Evolutionary conservation across 257 asterid genomes (phyloP).

Genomic region (Coffea canephora): DNA sequence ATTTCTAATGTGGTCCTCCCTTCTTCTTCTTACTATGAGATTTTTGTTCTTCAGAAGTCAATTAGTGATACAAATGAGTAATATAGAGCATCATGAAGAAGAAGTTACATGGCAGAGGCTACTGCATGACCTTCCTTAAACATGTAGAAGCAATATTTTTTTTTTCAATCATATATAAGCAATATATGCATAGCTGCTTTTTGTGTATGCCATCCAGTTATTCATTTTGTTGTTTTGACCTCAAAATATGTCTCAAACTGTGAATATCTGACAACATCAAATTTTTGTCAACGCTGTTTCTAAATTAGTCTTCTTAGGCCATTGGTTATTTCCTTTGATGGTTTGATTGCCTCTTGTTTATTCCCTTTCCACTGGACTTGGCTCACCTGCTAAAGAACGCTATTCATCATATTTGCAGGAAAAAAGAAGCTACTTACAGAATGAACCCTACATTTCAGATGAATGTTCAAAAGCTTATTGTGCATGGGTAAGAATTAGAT

Average conservation of each 20-base stretch:
- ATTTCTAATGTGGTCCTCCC: neutral
- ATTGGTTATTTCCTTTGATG: neutral
- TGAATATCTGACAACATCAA: neutral
- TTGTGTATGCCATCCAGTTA: neutral
- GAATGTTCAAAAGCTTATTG: slow-evolving; percentile 80
- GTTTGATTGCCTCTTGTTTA: neutral
- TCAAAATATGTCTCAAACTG: neutral
- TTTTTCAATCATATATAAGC: neutral
- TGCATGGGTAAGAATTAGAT: slow-evolving; percentile 63
- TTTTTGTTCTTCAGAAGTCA: neutral
- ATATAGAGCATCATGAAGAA: neutral
- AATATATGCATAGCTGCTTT: neutral
- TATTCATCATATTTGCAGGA: slow-evolving; percentile 50
- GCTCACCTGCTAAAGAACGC: slow-evolving; percentile 15
- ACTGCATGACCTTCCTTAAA: neutral
- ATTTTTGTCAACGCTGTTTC: neutral
- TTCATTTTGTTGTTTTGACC: neutral
- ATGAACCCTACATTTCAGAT: slow-evolving; percentile 71
- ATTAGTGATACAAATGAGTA: neutral
- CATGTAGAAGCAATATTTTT: neutral
- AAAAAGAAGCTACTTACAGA: slow-evolving; percentile 68
- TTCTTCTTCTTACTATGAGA: neutral
- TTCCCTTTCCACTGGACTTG: slow-evolving; percentile 9
- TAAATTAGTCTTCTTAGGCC: neutral
- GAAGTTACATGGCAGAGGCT: neutral